phyloP scores from a whole-genome alignment of 2,329 filamentous ascomycete species.

The Penicillium sp. region DNA sequence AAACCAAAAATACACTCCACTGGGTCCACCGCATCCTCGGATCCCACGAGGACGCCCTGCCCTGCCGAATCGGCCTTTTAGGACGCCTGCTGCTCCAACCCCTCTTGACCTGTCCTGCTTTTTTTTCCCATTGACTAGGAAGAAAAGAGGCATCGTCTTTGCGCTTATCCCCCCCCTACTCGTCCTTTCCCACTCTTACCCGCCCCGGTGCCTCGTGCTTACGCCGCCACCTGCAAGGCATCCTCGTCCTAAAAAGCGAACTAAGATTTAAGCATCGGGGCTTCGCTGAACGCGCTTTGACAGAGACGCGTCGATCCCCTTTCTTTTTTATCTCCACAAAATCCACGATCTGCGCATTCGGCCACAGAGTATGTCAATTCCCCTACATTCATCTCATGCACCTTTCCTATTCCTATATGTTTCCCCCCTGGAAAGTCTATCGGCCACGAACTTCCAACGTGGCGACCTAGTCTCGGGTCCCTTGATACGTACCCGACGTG shows the following conservation, averaged over 20 bases:
- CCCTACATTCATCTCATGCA: conserved; percentile 1
- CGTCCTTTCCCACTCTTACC: not conserved
- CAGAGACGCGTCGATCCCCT: conserved; percentile 22
- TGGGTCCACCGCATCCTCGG: conserved; percentile 25
- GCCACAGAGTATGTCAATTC: not conserved
- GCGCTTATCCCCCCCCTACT: not conserved
- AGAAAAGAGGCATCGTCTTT: not conserved
- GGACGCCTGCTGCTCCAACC: conserved; percentile 21
- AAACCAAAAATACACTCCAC: not conserved
- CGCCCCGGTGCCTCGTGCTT: conserved; percentile 34
- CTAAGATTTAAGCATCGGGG: conserved; percentile 42
- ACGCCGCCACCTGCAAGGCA: conserved; percentile 38
- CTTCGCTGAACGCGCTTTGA: conserved; percentile 16
- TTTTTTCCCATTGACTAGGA: conserved; percentile 14
- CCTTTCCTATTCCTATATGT: not conserved
- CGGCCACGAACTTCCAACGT: conserved; percentile 20
- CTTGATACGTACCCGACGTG: conserved; percentile 19
- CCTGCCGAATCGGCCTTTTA: conserved; percentile 34
- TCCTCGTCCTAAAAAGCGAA: conserved; percentile 36
- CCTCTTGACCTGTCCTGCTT: conserved; percentile 24
- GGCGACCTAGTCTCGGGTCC: conserved; percentile 16
- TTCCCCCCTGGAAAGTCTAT: not conserved
- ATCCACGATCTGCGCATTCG: conserved; percentile 12
- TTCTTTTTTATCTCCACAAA: conserved; percentile 15
- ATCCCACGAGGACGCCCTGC: conserved; percentile 35